Evolutionary conservation across 2,329 filamentous ascomycete genomes (phyloP).

Genomic region (Penicillium sp.): DNA sequence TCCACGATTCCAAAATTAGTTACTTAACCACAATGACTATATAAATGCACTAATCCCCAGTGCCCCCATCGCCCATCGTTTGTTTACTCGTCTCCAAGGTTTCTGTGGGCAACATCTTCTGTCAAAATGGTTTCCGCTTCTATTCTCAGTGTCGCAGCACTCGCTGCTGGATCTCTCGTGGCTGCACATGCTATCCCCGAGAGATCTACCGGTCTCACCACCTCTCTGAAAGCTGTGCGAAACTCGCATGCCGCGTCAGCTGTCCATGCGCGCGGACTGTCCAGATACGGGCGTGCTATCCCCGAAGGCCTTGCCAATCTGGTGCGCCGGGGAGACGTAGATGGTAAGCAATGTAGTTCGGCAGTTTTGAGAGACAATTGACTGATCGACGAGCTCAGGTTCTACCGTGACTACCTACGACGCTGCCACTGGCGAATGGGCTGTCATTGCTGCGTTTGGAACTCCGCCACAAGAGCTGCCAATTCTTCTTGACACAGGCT

Average conservation of each 20-base stretch:
- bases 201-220: background rate
- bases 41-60: too few relatives aligned
- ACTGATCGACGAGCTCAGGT: background rate
- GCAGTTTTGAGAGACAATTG: background rate
- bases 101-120: too few relatives aligned
- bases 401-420: slow-evolving; percentile 3
- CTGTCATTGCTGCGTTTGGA: slow-evolving; percentile 1
- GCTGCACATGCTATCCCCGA: background rate
- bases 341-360: background rate
- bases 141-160: slow-evolving; percentile 1
- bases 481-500: slow-evolving; percentile 71
- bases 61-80: too few relatives aligned
- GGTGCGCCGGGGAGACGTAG: background rate
- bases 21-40: background rate
- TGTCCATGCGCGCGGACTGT: slow-evolving; percentile 1
- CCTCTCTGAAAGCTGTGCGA: slow-evolving; percentile 5
- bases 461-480: slow-evolving; percentile 43
- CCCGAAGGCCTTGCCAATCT: background rate
- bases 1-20: background rate
- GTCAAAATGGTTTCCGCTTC: slow-evolving; percentile 2
- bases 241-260: background rate
- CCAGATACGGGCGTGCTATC: slow-evolving; percentile 1
- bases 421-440: slow-evolving; percentile 7
- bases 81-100: too few relatives aligned
- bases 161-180: background rate